Conservation (phyloP, 345 rosid genomes). For the Abelmoschus esculentus region DNA sequence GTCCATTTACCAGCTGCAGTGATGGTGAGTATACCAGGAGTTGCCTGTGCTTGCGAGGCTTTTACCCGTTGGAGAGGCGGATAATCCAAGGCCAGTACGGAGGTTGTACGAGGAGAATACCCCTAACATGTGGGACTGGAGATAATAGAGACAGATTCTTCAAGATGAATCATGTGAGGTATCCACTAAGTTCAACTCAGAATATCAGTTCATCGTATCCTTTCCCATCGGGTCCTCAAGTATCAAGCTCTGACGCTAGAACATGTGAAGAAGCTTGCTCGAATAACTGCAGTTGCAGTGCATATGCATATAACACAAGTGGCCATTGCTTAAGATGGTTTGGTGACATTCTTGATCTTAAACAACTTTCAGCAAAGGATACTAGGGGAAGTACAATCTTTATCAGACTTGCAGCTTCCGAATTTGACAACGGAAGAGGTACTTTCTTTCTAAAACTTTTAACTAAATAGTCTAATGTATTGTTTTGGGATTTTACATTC, state of each 20-base stretch:
- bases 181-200: background rate
- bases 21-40: background rate
- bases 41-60: conserved; percentile 34
- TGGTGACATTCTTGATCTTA: background rate
- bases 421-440: conserved; percentile 11
- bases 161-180: background rate
- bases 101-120: conserved; percentile 23
- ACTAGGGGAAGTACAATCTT: background rate
- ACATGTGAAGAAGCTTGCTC: conserved; percentile 11
- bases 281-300: conserved; percentile 14
- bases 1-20: conserved; percentile 21
- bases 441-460: background rate
- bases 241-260: background rate
- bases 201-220: background rate
- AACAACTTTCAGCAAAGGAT: background rate
- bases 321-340: conserved; percentile 6
- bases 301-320: conserved; percentile 13
- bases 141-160: conserved; percentile 14
- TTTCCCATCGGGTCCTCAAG: background rate
- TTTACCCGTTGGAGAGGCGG: conserved; percentile 21
- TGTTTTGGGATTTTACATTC: background rate
- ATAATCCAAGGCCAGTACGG: conserved; percentile 22
- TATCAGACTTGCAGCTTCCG: conserved; percentile 12
- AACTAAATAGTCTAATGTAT: background rate
- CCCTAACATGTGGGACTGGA: conserved; percentile 19